A percentile compares a stretch with the other conserved stretches of the same genome.
phyloP scores from a whole-genome alignment of 352 stramenopile species.

The Globisporangium splendens region DNA sequence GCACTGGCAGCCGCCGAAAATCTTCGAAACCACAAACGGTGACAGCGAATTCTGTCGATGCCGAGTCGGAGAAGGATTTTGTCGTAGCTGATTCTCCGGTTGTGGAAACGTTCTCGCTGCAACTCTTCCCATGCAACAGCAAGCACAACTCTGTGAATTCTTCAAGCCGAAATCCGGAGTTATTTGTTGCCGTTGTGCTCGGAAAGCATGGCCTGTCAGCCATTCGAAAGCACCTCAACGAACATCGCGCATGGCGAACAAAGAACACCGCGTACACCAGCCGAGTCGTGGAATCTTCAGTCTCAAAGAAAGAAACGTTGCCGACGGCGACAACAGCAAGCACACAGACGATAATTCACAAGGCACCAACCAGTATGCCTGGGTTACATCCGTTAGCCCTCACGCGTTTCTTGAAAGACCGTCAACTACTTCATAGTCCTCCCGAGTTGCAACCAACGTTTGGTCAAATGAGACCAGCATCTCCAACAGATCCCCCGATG shows the following conservation, averaged over 20 bases:
- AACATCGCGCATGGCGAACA: constrained; percentile 26
- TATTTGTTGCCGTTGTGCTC: constrained; percentile 26
- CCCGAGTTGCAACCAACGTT: neutral
- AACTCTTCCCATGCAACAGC: constrained; percentile 19
- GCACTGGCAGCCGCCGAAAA: neutral
- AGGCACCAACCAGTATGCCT: neutral
- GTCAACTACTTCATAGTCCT: neutral
- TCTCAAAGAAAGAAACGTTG: constrained; percentile 1
- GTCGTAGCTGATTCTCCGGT: constrained; percentile 36
- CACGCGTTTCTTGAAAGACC: constrained; percentile 13
- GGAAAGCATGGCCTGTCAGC: constrained; percentile 29
- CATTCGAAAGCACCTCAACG: constrained; percentile 20
- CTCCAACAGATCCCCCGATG: neutral
- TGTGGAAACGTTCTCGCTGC: constrained; percentile 25
- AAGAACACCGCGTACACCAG: constrained; percentile 22
- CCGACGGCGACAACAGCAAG: neutral
- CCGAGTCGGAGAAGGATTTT: constrained; percentile 20
- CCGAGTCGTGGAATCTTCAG: constrained; percentile 19
- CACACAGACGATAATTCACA: constrained; percentile 4
- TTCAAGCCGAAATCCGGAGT: constrained; percentile 16
- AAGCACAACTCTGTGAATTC: neutral
- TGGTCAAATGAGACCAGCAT: neutral
- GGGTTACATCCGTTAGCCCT: constrained; percentile 1
- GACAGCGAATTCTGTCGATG: neutral
- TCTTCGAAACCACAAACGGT: neutral